These are phyloP conservation scores for Scedosporium apiospermum DNA, from an alignment of 2,329 filamentous ascomycete species.

Conservation along the genomic window DNA sequence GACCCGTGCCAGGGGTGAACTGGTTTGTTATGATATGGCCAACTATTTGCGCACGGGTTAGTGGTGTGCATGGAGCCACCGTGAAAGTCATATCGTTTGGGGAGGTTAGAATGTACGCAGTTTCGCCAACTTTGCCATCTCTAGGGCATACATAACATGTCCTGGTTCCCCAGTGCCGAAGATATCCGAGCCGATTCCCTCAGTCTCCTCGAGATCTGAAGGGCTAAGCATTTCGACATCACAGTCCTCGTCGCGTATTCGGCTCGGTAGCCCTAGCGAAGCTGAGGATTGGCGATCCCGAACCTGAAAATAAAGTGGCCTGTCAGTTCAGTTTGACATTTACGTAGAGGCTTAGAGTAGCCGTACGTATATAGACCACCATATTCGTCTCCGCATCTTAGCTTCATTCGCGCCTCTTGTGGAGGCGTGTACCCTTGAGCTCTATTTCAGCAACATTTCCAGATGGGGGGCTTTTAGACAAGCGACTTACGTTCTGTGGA, in stretches of 20 bases:
- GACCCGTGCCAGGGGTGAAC: slow-evolving; percentile 19
- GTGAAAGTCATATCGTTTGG: not conserved
- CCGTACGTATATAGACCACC: slow-evolving; percentile 31
- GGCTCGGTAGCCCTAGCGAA: slow-evolving; percentile 32
- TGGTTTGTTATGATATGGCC: slow-evolving; percentile 8
- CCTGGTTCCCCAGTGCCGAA: slow-evolving; percentile 13
- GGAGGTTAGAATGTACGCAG: slow-evolving; percentile 6
- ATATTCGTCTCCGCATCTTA: slow-evolving; percentile 35
- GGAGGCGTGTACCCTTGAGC: not conserved
- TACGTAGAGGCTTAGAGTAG: not conserved
- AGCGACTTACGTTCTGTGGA: slow-evolving; percentile 24
- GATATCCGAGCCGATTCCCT: not conserved
- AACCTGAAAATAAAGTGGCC: slow-evolving; percentile 29
- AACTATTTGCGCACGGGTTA: not conserved
- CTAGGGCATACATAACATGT: slow-evolving; percentile 26
- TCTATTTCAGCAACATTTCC: not conserved
- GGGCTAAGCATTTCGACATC: slow-evolving; percentile 25
- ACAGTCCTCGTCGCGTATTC: slow-evolving; percentile 39
- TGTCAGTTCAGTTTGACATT: not conserved
- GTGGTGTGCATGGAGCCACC: not conserved
- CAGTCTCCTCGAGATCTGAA: slow-evolving; percentile 11
- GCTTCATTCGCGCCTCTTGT: slow-evolving; percentile 13
- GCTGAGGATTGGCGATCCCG: slow-evolving; percentile 36
- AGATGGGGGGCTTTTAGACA: too few relatives aligned
- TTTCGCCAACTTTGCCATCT: slow-evolving; percentile 13